Percentiles rank a stretch among this genome's conserved stretches.
Evolutionary conservation across 225 moss, liverwort and hornwort genomes (phyloP).

Genomic region (Asterella californica): DNA sequence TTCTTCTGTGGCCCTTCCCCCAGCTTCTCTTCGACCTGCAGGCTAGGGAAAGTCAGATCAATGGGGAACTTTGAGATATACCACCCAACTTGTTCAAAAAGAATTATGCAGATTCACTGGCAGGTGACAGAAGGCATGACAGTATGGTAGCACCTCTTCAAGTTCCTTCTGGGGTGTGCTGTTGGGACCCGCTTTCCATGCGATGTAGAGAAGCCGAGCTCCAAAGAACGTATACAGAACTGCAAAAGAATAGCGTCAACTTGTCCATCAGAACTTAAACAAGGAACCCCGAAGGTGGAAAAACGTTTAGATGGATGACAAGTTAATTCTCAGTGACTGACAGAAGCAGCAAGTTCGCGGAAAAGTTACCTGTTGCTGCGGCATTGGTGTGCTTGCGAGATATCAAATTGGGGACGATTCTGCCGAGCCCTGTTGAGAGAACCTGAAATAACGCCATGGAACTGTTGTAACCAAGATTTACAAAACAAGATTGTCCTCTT

Average conservation of each 20-base stretch:
- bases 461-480: not conserved
- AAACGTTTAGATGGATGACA: too few species aligned
- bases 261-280: too few species aligned
- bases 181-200: slow-evolving; percentile 77
- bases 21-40: slow-evolving; percentile 93
- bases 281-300: too few species aligned
- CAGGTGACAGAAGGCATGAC: not conserved
- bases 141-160: slow-evolving; percentile 62
- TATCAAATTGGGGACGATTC: slow-evolving; percentile 92
- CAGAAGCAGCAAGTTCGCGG: not conserved
- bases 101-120: not conserved
- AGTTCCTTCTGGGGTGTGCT: slow-evolving; percentile 93
- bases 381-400: slow-evolving; percentile 84
- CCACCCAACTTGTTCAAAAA: not conserved
- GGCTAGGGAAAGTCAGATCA: not conserved
- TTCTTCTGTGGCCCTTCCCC: slow-evolving; percentile 88
- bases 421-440: slow-evolving; percentile 90
- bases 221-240: slow-evolving; percentile 98
- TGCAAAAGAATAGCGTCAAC: slow-evolving; percentile 23
- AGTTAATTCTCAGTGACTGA: not conserved
- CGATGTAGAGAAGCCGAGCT: slow-evolving; percentile 81
- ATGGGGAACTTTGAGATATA: not conserved
- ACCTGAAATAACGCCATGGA: slow-evolving; percentile 44
- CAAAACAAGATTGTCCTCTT: not conserved
- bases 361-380: slow-evolving; percentile 69